These are phyloP conservation scores for Tuber magnatum DNA, from an alignment of 495 filamentous ascomycete genomes.

Conservation along the genomic window DNA sequence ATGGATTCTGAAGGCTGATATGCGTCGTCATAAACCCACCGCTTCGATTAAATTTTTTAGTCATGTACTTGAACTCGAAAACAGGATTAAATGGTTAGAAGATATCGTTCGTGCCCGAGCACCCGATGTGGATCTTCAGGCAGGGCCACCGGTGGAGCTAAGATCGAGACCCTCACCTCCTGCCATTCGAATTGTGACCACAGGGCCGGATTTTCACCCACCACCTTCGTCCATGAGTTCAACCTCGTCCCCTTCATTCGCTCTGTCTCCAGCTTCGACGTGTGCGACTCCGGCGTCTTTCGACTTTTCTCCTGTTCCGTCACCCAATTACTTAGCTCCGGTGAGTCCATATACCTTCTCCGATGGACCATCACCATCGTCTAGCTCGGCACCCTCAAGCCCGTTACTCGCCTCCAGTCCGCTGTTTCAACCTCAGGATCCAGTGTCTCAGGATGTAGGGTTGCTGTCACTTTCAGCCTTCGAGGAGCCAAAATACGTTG, in stretches of 20 bases:
- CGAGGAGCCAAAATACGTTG: slow-evolving; percentile 39
- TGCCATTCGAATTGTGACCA: slow-evolving; percentile 40
- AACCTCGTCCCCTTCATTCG: slow-evolving; percentile 37
- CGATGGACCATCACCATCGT: slow-evolving; percentile 33
- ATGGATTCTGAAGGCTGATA: not conserved
- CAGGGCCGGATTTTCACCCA: slow-evolving; percentile 37
- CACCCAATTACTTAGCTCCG: slow-evolving; percentile 35
- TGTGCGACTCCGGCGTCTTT: slow-evolving; percentile 40
- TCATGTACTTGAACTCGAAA: slow-evolving; percentile 41
- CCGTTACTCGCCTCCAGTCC: slow-evolving; percentile 30
- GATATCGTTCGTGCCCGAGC: slow-evolving; percentile 25
- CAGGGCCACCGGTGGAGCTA: slow-evolving; percentile 36
- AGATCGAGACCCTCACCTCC: slow-evolving; percentile 38
- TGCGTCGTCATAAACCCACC: not conserved
- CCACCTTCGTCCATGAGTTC: slow-evolving; percentile 32
- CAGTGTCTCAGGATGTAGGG: slow-evolving; percentile 32
- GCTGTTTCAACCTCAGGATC: slow-evolving; percentile 21
- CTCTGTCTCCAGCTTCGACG: slow-evolving; percentile 36
- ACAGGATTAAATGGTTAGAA: slow-evolving; percentile 41
- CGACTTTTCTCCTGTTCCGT: slow-evolving; percentile 36
- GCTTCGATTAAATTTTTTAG: slow-evolving; percentile 15
- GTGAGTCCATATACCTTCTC: slow-evolving; percentile 39
- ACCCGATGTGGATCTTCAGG: slow-evolving; percentile 31
- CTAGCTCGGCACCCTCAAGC: slow-evolving; percentile 37
- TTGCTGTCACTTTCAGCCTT: slow-evolving; percentile 32